A percentile compares a stretch with the other conserved stretches of the same genome.
These are phyloP conservation scores for Cotoneaster glaucophyllus DNA, from an alignment of 306 rosid genomes.

Conservation along the genomic window DNA sequence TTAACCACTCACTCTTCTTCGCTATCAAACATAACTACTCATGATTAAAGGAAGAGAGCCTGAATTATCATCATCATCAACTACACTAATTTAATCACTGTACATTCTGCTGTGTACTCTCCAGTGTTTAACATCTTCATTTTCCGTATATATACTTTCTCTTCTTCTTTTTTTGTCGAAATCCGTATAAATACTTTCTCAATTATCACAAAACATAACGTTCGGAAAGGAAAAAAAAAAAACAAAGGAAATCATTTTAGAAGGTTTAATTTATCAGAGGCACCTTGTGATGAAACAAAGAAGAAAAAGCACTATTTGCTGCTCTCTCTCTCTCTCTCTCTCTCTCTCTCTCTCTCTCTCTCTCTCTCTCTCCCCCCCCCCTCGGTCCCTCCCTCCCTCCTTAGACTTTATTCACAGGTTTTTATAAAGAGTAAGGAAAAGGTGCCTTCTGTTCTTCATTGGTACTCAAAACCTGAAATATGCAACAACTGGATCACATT, in stretches of 20 bases:
- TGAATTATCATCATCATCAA: background rate
- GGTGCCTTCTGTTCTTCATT: constrained; percentile 33
- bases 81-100: background rate
- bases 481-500: constrained; percentile 21
- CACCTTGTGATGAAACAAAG: constrained; percentile 21
- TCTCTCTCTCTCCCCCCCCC: too few relatives aligned
- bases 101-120: background rate
- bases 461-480: constrained; percentile 28
- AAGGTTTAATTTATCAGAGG: background rate
- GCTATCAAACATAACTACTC: background rate
- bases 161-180: too few relatives aligned
- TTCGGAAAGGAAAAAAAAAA: background rate
- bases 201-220: background rate
- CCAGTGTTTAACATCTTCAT: background rate
- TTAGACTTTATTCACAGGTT: constrained; percentile 9
- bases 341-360: background rate
- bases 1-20: constrained; percentile 21
- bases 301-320: background rate
- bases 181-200: background rate
- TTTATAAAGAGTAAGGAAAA: constrained; percentile 36
- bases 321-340: constrained; percentile 24
- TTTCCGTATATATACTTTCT: background rate
- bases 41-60: background rate
- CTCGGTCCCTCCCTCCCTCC: background rate
- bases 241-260: background rate